Percentiles rank a stretch among this genome's conserved stretches.
Evolutionary conservation across 2,329 filamentous ascomycete genomes (phyloP).

Genomic region (Monosporascus sp.): DNA sequence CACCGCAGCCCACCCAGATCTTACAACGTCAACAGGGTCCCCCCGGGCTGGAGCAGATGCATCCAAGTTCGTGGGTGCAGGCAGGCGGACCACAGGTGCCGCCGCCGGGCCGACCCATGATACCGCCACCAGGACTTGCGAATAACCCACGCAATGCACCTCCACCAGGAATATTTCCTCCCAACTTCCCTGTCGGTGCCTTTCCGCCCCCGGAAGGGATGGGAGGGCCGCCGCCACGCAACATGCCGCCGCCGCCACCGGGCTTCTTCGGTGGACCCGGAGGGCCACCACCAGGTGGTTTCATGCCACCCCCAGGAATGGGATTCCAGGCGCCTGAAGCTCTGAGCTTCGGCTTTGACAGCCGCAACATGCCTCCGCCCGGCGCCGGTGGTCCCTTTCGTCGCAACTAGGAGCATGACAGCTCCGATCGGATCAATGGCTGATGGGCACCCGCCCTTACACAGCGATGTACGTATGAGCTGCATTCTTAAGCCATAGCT

Average conservation of each 20-base stretch:
- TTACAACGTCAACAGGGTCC: conserved; percentile 54
- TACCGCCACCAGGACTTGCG: conserved; percentile 55
- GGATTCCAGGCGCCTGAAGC: conserved; percentile 51
- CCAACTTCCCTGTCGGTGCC: conserved; percentile 53
- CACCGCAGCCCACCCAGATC: conserved; percentile 57
- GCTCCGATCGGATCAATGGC: neutral
- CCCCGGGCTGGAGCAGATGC: conserved; percentile 57
- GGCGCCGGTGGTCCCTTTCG: conserved; percentile 34
- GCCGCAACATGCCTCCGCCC: conserved; percentile 49
- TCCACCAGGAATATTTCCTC: conserved; percentile 55
- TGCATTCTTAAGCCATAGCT: too few species aligned
- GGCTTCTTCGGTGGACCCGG: conserved; percentile 47
- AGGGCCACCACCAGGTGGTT: conserved; percentile 41
- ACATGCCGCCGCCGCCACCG: conserved; percentile 50
- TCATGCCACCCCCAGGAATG: conserved; percentile 50
- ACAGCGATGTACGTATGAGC: neutral
- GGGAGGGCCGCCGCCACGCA: conserved; percentile 32
- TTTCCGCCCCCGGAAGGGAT: conserved; percentile 48
- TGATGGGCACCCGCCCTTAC: neutral
- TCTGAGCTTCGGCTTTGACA: conserved; percentile 50
- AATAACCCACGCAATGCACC: conserved; percentile 41
- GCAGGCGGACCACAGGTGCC: conserved; percentile 37
- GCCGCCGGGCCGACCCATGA: conserved; percentile 47
- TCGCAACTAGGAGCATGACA: conserved; percentile 22
- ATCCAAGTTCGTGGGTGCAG: conserved; percentile 46